Percentiles rank a stretch among this genome's conserved stretches.
phyloP scores from a whole-genome alignment of 2,329 filamentous ascomycete species.

The Penicillium thymicola region DNA sequence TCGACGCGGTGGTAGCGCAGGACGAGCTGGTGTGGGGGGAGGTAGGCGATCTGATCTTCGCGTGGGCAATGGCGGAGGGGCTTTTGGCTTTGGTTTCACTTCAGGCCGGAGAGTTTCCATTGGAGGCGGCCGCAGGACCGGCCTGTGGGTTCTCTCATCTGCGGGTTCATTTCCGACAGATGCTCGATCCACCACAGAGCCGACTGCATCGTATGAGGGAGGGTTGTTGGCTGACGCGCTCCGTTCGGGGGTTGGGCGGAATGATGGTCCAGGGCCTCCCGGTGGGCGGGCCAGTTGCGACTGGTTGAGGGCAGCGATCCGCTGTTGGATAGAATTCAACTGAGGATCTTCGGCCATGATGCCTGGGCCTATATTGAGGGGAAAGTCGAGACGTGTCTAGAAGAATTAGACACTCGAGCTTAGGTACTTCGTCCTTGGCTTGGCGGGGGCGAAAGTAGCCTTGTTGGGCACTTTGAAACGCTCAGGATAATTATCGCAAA shows the following conservation, averaged over 20 bases:
- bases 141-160: slow-evolving; percentile 20
- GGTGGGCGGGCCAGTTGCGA: slow-evolving; percentile 40
- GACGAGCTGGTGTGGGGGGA: slow-evolving; percentile 26
- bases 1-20: slow-evolving; percentile 50
- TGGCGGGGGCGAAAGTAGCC: slow-evolving; percentile 18
- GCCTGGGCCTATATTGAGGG: not conserved
- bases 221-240: slow-evolving; percentile 36
- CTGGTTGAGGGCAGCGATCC: slow-evolving; percentile 46
- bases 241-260: slow-evolving; percentile 24
- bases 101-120: slow-evolving; percentile 18
- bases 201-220: slow-evolving; percentile 31
- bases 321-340: slow-evolving; percentile 45
- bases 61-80: slow-evolving; percentile 47
- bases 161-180: slow-evolving; percentile 31
- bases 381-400: not conserved
- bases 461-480: not conserved
- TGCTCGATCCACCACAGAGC: slow-evolving; percentile 25
- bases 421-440: slow-evolving; percentile 17
- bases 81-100: slow-evolving; percentile 30
- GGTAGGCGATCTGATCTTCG: slow-evolving; percentile 32
- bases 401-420: slow-evolving; percentile 17
- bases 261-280: slow-evolving; percentile 25
- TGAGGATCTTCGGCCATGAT: slow-evolving; percentile 44
- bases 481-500: not conserved
- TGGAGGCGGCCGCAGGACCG: slow-evolving; percentile 26